phyloP scores from a whole-genome alignment of 1,139 yeast genomes.

The Torulaspora globosa region DNA sequence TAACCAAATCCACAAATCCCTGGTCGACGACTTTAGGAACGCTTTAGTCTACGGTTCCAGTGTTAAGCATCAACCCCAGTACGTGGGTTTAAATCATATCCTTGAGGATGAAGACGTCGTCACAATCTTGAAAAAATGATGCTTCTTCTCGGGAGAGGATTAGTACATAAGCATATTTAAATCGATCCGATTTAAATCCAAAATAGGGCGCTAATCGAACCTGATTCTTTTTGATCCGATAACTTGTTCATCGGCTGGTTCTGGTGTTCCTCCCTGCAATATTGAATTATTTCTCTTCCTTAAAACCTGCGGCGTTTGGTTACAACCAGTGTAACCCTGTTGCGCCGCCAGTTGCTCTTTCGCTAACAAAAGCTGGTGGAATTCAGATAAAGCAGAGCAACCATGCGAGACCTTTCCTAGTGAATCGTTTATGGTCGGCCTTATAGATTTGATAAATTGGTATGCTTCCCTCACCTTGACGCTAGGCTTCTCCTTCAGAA shows the following conservation, averaged over 20 bases:
- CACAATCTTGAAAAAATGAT: slow-evolving; percentile 76
- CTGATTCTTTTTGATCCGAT: slow-evolving; percentile 7
- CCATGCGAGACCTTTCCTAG: slow-evolving; percentile 27
- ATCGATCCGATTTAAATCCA: not conserved
- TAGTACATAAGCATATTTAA: slow-evolving; percentile 6
- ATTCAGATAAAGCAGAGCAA: slow-evolving; percentile 29
- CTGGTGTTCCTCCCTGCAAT: slow-evolving; percentile 2
- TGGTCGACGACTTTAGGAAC: slow-evolving; percentile 87
- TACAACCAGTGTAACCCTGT: slow-evolving; percentile 1
- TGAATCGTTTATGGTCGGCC: slow-evolving; percentile 23
- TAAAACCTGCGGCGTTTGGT: slow-evolving; percentile 1
- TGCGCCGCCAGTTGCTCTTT: slow-evolving; percentile 20
- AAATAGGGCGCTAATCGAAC: slow-evolving; percentile 1
- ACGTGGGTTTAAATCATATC: slow-evolving; percentile 78
- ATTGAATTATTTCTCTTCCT: slow-evolving; percentile 8
- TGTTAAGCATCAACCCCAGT: slow-evolving; percentile 98
- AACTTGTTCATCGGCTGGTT: not conserved
- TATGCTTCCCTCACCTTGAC: slow-evolving; percentile 29
- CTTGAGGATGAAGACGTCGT: slow-evolving; percentile 96
- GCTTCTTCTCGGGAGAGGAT: slow-evolving; percentile 10
- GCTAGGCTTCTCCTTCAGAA: slow-evolving; percentile 27
- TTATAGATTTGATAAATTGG: slow-evolving; percentile 29
- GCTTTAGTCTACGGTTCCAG: slow-evolving; percentile 90
- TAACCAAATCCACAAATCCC: slow-evolving; percentile 89
- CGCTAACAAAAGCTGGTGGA: slow-evolving; percentile 29